phyloP scores from a whole-genome alignment of 176 grass and related monocot species.

The Carex scoparia region DNA sequence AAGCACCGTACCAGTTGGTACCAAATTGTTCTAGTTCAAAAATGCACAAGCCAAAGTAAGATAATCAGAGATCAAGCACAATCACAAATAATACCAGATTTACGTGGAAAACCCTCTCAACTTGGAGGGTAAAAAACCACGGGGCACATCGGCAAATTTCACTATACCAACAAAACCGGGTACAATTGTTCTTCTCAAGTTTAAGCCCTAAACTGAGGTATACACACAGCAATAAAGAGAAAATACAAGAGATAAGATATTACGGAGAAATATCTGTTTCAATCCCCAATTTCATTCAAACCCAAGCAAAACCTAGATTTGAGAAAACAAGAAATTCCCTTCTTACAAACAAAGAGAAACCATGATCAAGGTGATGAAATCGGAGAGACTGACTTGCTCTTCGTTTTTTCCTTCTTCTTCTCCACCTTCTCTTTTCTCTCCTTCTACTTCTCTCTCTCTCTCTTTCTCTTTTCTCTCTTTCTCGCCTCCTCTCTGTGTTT shows the following conservation, averaged over 20 bases:
- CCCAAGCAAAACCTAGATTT: no score
- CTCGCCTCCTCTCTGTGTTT: no score
- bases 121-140: not conserved
- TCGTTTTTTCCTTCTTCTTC: not conserved
- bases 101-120: not conserved
- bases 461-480: not conserved
- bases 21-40: no score
- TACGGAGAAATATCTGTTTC: no score
- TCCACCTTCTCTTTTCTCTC: not conserved
- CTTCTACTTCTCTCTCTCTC: not conserved
- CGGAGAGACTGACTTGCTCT: not conserved
- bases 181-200: no score
- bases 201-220: no score
- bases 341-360: no score
- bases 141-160: not conserved
- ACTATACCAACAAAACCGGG: not conserved
- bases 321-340: no score
- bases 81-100: not conserved
- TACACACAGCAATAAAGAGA: no score
- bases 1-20: no score
- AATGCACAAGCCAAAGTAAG: not conserved
- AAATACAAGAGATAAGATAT: no score
- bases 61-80: not conserved
- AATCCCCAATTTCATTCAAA: no score
- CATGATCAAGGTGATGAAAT: not conserved